Percentiles rank a stretch among this genome's conserved stretches.
phyloP scores from a whole-genome alignment of 1,139 yeast species.

The Zygosaccharomyces pseudobailii region DNA sequence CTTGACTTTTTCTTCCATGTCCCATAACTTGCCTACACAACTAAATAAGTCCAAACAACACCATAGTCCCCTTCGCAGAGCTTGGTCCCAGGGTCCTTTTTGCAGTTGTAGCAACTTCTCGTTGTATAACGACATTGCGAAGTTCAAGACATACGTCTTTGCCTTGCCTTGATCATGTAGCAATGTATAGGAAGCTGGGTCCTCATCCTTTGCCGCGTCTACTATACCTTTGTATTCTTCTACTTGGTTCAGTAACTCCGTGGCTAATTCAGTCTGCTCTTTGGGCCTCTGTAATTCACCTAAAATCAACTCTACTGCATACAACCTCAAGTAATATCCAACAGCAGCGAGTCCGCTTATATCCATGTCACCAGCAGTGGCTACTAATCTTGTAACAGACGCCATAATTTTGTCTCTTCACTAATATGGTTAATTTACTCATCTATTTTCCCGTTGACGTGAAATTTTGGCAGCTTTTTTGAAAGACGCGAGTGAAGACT shows the following conservation, averaged over 20 bases:
- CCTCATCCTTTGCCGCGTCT: conserved; percentile 11
- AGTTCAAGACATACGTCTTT: conserved; percentile 26
- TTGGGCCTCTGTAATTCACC: conserved; percentile 16
- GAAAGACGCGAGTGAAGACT: neutral
- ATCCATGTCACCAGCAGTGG: conserved; percentile 26
- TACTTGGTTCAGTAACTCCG: conserved; percentile 25
- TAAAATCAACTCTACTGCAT: conserved; percentile 27
- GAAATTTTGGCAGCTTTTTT: neutral
- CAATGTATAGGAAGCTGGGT: conserved; percentile 13
- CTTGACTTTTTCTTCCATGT: conserved; percentile 15
- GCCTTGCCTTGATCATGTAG: conserved; percentile 29
- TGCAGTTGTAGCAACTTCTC: conserved; percentile 24
- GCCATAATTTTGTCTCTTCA: conserved; percentile 3
- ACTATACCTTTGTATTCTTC: conserved; percentile 25
- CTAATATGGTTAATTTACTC: neutral
- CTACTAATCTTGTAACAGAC: conserved; percentile 12
- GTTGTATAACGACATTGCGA: conserved; percentile 31
- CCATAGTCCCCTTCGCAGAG: conserved; percentile 29
- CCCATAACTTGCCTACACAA: conserved; percentile 27
- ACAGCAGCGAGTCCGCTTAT: conserved; percentile 22
- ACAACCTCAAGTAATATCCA: conserved; percentile 30
- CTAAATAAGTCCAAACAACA: conserved; percentile 31
- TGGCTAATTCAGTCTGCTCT: conserved; percentile 22
- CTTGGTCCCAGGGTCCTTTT: conserved; percentile 20
- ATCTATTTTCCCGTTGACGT: neutral